Conservation (phyloP, 1,284 basidiomycete genomes). For the Puccinia coronata region DNA sequence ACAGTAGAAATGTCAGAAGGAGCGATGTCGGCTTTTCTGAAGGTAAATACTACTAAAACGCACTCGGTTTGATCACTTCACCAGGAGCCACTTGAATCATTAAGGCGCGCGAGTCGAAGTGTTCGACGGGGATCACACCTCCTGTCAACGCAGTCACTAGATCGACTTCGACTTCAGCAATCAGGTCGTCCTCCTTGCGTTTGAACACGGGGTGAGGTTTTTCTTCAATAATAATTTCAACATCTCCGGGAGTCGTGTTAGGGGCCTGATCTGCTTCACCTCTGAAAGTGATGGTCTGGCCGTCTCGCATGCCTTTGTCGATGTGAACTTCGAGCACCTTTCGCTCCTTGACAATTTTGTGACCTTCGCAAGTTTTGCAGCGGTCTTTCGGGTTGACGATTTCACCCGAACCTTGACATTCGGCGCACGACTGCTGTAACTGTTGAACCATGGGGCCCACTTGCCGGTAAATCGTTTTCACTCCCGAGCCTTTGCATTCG, state of each 20-base stretch:
- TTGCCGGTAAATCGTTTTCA: slow-evolving; percentile 88
- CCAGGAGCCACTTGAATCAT: slow-evolving; percentile 80
- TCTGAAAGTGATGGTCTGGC: slow-evolving; percentile 89
- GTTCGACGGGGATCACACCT: slow-evolving; percentile 84
- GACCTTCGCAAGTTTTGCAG: slow-evolving; percentile 90
- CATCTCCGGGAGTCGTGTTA: slow-evolving; percentile 85
- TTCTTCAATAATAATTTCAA: slow-evolving; percentile 95
- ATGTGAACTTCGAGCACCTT: slow-evolving; percentile 98
- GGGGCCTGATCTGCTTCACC: slow-evolving; percentile 98
- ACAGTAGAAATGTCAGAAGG: slow-evolving; percentile 4
- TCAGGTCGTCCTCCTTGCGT: slow-evolving; percentile 88
- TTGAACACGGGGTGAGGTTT: slow-evolving; percentile 89
- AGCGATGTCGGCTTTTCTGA: slow-evolving; percentile 53
- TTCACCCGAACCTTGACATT: slow-evolving; percentile 89
- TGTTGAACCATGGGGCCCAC: slow-evolving; percentile 99
- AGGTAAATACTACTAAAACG: slow-evolving; percentile 51
- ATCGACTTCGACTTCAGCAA: slow-evolving; percentile 84
- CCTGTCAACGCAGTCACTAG: slow-evolving; percentile 91
- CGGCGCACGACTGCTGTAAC: slow-evolving; percentile 91
- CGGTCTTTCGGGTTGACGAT: slow-evolving; percentile 91
- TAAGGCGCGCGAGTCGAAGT: slow-evolving; percentile 88
- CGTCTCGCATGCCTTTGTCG: slow-evolving; percentile 99
- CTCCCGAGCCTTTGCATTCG: slow-evolving; percentile 83
- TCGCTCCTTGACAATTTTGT: slow-evolving; percentile 91
- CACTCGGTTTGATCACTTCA: slow-evolving; percentile 91